Evolutionary conservation across 2,329 filamentous ascomycete genomes (phyloP), one percentile per base, ranked within the genome.

Genomic region (Xylaria sp.): DNA sequence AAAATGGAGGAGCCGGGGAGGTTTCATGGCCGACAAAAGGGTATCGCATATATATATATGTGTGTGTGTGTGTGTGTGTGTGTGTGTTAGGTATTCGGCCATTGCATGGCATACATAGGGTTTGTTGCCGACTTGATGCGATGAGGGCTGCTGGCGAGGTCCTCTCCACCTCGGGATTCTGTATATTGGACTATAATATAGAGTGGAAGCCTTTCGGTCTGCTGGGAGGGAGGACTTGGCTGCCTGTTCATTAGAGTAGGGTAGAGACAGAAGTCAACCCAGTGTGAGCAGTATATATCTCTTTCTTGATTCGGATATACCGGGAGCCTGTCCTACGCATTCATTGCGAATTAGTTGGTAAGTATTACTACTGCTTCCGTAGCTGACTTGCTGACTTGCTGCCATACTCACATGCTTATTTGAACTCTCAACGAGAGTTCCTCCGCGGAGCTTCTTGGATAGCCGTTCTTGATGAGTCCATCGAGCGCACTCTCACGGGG

Each of bases 111-210:
- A 29, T n/a, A 15, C 27, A 29, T 50, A 31, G 13, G 9, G 29
- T 50, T 17, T 29, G 25, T 50, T 29, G n/a, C n/a, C 47, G 47
- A 29, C 25, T 2, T 50, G 47, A 31, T 50, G 25, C 5, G 25
- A 17, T n/a, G 5, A 20, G 6, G 47, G 15, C 5, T n/a, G 25
- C 47, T 29, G 7, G 47, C 47, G 47, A 50, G 47, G 38, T n/a
- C 15, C 15, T 42, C 38, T 5, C 38, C 38, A 7, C 25, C 25
- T 50, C 5, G 1, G 42, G 38, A 20, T 45, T 38, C 13, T 53
- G 47, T 59, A 59, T 36, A 58, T 20, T 59, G 61, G 47, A 64
- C 31, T 36, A 44, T 36, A 13, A 49, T 29, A 45, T 56, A 56
- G 36, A 64, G 47, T 25, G 27, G 20, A 45, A 29, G n/a, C 38